These are phyloP conservation scores for Paramecium sexaurelia DNA, from an alignment of 73 alveolate species.

Conservation along the genomic window DNA sequence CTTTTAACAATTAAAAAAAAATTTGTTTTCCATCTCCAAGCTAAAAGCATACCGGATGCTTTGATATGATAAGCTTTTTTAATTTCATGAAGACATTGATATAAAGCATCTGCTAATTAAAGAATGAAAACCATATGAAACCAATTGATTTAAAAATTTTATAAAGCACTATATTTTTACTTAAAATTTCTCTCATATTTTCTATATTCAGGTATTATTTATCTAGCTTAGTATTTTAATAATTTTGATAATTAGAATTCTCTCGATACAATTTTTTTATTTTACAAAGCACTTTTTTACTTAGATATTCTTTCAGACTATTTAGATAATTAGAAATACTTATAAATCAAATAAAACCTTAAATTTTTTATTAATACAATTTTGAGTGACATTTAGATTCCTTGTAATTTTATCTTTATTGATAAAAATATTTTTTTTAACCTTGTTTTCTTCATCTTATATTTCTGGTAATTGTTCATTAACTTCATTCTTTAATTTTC, in stretches of 20 bases:
- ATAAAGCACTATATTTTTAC: background rate
- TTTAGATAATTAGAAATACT: background rate
- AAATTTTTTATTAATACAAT: background rate
- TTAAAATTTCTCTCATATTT: background rate
- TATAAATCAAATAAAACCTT: background rate
- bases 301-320: conserved; percentile 17
- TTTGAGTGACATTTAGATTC: background rate
- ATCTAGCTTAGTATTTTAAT: background rate
- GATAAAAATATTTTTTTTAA: background rate
- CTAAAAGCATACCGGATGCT: background rate
- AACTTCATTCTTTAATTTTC: background rate
- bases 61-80: background rate
- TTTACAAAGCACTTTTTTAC: background rate
- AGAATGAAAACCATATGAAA: background rate
- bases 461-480: background rate
- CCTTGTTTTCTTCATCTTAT: background rate
- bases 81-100: background rate
- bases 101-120: background rate
- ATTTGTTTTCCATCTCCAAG: background rate
- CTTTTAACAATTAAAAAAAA: background rate
- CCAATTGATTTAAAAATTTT: background rate
- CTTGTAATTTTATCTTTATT: background rate
- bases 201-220: background rate
- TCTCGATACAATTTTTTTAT: background rate
- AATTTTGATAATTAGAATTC: background rate